Conservation (phyloP, 345 rosid genomes). For the Psidium guajava region DNA sequence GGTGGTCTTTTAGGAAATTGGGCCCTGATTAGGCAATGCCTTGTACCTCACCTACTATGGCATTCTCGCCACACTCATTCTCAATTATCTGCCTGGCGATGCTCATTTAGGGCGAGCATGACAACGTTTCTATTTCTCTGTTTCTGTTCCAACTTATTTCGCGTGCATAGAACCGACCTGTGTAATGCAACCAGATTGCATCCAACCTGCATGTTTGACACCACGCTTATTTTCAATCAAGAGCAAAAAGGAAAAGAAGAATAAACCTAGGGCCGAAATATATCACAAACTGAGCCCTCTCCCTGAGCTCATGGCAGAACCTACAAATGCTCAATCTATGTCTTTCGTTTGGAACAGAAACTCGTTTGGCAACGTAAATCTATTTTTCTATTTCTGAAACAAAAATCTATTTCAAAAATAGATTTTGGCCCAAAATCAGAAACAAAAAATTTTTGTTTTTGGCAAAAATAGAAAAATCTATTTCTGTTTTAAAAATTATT, state of each 20-base stretch:
- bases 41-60: not conserved
- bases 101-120: no score
- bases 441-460: no score
- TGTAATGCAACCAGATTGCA: constrained; percentile 14
- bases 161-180: constrained; percentile 12
- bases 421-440: no score
- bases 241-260: constrained; percentile 7
- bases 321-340: constrained; percentile 34
- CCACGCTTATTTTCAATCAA: constrained; percentile 7
- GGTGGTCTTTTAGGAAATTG: no score
- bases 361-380: no score
- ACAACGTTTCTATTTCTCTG: no score
- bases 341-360: constrained; percentile 38
- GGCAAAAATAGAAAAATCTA: no score
- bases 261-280: constrained; percentile 2
- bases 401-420: no score
- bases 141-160: no score
- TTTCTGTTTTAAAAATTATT: no score
- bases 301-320: constrained; percentile 35
- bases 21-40: not conserved
- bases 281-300: constrained; percentile 16
- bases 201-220: constrained; percentile 10
- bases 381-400: no score
- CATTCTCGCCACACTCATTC: not conserved
- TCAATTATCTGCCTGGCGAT: not conserved